Evolutionary conservation across 177 flowering plant species (phyloP).

Genomic region (Vitis hybrid): DNA sequence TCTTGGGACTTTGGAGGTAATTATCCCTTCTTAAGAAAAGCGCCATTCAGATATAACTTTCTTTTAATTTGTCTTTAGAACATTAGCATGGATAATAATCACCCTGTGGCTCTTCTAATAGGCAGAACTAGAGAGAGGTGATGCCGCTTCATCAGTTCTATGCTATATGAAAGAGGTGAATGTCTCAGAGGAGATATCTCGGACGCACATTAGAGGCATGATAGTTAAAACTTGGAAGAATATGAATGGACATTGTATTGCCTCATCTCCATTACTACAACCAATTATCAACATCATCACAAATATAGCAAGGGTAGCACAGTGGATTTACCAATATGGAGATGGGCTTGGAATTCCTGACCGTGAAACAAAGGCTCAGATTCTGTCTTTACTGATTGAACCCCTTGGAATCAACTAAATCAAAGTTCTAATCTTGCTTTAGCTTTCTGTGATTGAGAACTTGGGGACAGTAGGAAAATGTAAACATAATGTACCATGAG

Average conservation of each 20-base stretch:
- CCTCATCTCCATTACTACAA: slow-evolving; percentile 8
- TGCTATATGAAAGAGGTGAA: slow-evolving; percentile 45
- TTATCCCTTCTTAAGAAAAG: no score
- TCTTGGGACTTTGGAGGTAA: slow-evolving; percentile 39
- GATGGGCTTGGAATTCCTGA: slow-evolving; percentile 41
- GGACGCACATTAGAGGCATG: slow-evolving; percentile 26
- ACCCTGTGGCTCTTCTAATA: slow-evolving; percentile 2
- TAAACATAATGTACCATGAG: no score
- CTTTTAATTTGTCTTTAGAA: no score
- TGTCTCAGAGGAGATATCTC: slow-evolving; percentile 34
- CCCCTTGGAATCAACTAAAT: slow-evolving; percentile 16
- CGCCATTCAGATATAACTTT: no score
- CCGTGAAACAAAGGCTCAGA: slow-evolving; percentile 16
- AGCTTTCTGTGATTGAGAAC: no score
- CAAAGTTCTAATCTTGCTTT: no score
- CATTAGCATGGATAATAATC: not conserved
- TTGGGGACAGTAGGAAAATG: no score
- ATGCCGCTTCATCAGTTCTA: slow-evolving; percentile 43
- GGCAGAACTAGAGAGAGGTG: slow-evolving; percentile 50
- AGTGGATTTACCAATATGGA: slow-evolving; percentile 38
- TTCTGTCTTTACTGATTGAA: slow-evolving; percentile 29
- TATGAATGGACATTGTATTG: slow-evolving; percentile 27
- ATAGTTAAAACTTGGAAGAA: slow-evolving; percentile 38
- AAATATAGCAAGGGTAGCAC: slow-evolving; percentile 37
- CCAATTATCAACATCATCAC: slow-evolving; percentile 14